Percentiles rank a stretch among this genome's conserved stretches.
Conservation (phyloP, 148 eudicot genomes). For the Amaranthus palmeri region DNA sequence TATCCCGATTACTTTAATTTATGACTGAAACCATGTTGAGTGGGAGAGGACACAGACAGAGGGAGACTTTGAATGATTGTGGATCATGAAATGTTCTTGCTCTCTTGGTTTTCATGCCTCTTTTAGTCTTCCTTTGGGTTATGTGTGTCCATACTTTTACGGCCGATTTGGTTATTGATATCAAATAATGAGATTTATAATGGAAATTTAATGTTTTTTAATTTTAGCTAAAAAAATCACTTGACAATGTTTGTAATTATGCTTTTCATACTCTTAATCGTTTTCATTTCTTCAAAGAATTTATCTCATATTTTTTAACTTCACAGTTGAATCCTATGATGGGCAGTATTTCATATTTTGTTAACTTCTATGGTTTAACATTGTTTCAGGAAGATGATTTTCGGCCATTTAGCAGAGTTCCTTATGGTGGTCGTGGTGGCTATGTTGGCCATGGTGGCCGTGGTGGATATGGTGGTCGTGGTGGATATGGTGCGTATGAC, state of each 20-base stretch:
- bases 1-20: too few relatives aligned
- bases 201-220: too few relatives aligned
- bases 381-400: conserved; percentile 63
- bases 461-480: conserved; percentile 27
- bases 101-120: neutral
- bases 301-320: too few relatives aligned
- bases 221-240: too few relatives aligned
- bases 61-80: neutral
- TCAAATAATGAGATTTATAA: too few relatives aligned
- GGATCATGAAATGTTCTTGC: neutral
- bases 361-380: neutral
- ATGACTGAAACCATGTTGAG: too few relatives aligned
- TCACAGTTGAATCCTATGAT: neutral
- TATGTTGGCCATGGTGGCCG: conserved; percentile 78
- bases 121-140: neutral
- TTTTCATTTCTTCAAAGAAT: too few relatives aligned
- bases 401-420: conserved; percentile 47
- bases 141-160: neutral
- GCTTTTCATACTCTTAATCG: too few relatives aligned
- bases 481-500: conserved; percentile 96
- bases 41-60: neutral
- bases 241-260: too few relatives aligned
- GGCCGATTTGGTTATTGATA: too few relatives aligned
- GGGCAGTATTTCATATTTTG: neutral
- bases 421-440: conserved; percentile 73